phyloP scores from a whole-genome alignment of 495 filamentous ascomycete genomes.

The Daldinia caldariorum region DNA sequence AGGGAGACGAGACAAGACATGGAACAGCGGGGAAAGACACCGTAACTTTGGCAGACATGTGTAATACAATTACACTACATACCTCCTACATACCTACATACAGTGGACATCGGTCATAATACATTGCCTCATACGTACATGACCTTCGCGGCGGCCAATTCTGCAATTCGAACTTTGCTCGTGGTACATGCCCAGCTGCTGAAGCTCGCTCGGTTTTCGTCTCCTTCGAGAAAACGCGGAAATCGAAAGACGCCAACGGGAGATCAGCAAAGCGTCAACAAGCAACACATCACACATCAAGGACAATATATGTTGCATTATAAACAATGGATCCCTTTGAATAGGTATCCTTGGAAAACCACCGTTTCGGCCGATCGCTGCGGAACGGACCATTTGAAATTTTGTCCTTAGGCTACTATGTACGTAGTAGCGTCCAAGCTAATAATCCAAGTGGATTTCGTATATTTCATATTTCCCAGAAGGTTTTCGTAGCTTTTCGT shows the following conservation, averaged over 20 bases:
- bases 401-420: constrained; percentile 12
- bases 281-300: constrained; percentile 8
- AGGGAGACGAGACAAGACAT: background rate
- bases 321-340: constrained; percentile 1
- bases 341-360: background rate
- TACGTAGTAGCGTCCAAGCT: constrained; percentile 16
- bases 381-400: constrained; percentile 41
- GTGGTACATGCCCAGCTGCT: constrained; percentile 1
- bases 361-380: constrained; percentile 36
- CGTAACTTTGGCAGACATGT: background rate
- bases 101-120: too few species aligned
- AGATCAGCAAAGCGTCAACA: background rate
- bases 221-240: constrained; percentile 16
- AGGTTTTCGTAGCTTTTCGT: background rate
- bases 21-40: constrained; percentile 6
- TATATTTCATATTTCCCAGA: constrained; percentile 26
- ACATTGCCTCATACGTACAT: background rate
- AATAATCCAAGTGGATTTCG: constrained; percentile 20
- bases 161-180: constrained; percentile 2
- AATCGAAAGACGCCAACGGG: constrained; percentile 16
- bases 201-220: constrained; percentile 13
- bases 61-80: too few species aligned
- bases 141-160: background rate
- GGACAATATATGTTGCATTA: constrained; percentile 7
- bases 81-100: background rate